These are phyloP conservation scores for Pouteria campechiana DNA, from an alignment of 179 eudicot genomes.

Conservation along the genomic window DNA sequence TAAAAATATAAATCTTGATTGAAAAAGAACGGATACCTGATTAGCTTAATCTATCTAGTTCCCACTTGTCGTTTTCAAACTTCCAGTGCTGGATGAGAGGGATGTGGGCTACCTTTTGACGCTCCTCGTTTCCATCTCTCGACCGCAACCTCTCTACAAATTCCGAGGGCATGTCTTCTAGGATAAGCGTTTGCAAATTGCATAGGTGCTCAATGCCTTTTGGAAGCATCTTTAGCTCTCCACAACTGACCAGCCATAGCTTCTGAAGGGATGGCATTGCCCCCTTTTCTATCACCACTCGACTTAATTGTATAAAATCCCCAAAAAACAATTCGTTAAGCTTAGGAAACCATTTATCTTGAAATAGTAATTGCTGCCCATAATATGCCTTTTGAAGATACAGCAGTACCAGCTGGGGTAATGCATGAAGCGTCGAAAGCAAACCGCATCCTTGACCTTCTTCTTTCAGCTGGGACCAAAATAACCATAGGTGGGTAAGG, in stretches of 20 bases:
- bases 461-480: not conserved
- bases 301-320: not conserved
- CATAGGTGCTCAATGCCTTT: slow-evolving; percentile 1
- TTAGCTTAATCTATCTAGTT: too few relatives aligned
- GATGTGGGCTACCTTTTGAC: too few relatives aligned
- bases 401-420: not conserved
- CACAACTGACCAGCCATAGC: not conserved
- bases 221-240: slow-evolving; percentile 6
- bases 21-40: too few relatives aligned
- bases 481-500: not conserved
- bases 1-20: too few relatives aligned
- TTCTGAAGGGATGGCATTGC: slow-evolving; percentile 4
- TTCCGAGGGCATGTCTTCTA: slow-evolving; percentile 23
- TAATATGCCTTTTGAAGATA: not conserved
- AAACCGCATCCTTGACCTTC: too few relatives aligned
- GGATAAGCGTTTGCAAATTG: slow-evolving; percentile 13
- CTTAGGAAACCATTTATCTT: slow-evolving; percentile 4
- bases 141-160: slow-evolving; percentile 6
- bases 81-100: too few relatives aligned
- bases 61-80: too few relatives aligned
- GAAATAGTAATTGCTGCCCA: slow-evolving; percentile 1
- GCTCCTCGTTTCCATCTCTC: too few relatives aligned
- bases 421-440: not conserved
- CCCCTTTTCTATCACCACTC: slow-evolving; percentile 3
- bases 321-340: not conserved